Base-by-base conservation (phyloP, 148 eudicot genomes). In the Persicaria maculosa region DNA sequence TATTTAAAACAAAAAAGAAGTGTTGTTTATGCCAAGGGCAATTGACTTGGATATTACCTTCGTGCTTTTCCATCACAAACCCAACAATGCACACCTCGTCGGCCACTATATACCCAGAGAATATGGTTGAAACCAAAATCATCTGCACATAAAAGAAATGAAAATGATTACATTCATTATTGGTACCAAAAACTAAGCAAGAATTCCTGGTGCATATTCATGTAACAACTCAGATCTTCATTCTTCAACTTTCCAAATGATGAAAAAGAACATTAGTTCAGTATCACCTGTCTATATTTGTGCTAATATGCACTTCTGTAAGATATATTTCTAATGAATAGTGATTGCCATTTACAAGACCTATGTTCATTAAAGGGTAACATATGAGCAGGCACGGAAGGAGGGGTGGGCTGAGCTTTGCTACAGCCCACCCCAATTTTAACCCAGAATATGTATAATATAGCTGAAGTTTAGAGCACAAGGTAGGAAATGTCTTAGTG, bases 21-120 rank as follows among this genome's bases (percentile, higher is more conserved):
- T 14, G 25, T 40, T 6, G 0, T 8, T 19, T 16, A 47, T 19
- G 17, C 46, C 9, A 17, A 71, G 3, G 4, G 8, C 15, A 9
- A 17, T 17, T 9, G 46, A 4, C 73, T 47, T 71, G 17, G 31
- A 0, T 70, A 22, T 71, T 81, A 96, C 97, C 99, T 90, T 86
- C 97, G 88, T 77, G 99, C 97, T 88, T 86, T 92, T 40, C 86
- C 86, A 80, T 96, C 99, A 83, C 97, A 96, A 84, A 96, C 99
- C 99, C 99, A 96, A 64, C 99, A 96, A 76, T 90, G 99, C 25
- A 92, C 97, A 81, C 99, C 99, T 78, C 99, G 92, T 9, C 97
- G 89, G 46, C 99, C 99, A 90, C 97, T 92, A 79, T 82, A 96
- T 55, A 85, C 97, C 97, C 99, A 96, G 31, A 92, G 87, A 73